These are phyloP conservation scores for Entamoeba dispar DNA, from an alignment of 208 protist genomes.

Conservation along the genomic window DNA sequence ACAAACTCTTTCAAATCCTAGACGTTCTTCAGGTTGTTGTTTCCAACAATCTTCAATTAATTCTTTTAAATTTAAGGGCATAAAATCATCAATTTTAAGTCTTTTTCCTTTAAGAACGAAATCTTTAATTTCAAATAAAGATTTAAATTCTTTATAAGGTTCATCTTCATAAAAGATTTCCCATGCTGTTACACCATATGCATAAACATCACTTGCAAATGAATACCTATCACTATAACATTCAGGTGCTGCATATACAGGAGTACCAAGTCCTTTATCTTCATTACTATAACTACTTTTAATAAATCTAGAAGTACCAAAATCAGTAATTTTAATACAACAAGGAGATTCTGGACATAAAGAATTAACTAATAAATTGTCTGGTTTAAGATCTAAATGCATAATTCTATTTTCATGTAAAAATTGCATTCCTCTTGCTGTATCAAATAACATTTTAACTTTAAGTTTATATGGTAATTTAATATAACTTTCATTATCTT, in stretches of 20 bases:
- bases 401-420: not conserved
- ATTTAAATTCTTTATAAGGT: not conserved
- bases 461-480: not conserved
- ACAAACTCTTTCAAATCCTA: not conserved
- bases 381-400: not conserved
- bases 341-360: not conserved
- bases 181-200: not conserved
- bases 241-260: not conserved
- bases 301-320: not conserved
- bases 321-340: not conserved
- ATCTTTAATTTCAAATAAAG: not conserved
- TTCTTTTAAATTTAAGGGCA: not conserved
- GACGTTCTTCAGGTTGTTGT: not conserved
- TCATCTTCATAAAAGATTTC: not conserved
- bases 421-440: not conserved
- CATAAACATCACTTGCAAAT: not conserved
- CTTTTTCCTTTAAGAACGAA: not conserved
- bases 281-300: not conserved
- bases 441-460: not conserved
- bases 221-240: not conserved
- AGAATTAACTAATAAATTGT: not conserved
- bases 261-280: not conserved
- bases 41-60: not conserved
- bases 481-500: not conserved
- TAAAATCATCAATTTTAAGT: not conserved